A percentile compares a stretch with the other conserved stretches of the same genome.
Conservation (phyloP, 2,329 filamentous ascomycete genomes). For the Cercospora zeina region DNA sequence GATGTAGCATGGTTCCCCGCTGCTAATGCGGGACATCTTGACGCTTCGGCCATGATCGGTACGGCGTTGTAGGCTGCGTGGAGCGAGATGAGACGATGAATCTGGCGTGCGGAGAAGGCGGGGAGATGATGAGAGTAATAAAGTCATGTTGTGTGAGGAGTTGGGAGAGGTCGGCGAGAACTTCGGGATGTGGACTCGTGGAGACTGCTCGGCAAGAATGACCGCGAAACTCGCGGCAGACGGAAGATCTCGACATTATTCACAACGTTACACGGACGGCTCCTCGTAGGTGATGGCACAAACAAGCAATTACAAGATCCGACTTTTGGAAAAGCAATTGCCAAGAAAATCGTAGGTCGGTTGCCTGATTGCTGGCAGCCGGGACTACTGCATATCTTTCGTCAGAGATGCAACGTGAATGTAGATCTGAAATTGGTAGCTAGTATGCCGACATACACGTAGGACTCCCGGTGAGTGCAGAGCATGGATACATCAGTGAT, state of each 20-base stretch:
- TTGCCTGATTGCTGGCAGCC: too few species aligned
- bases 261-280: not conserved
- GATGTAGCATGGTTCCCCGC: conserved; percentile 23
- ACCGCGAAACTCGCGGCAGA: not conserved
- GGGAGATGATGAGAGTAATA: not conserved
- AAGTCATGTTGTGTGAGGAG: not conserved
- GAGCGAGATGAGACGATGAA: conserved; percentile 3
- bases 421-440: too few species aligned
- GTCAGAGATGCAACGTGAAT: not conserved
- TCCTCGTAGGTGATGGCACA: not conserved
- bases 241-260: not conserved
- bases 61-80: not conserved
- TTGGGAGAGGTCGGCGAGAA: not conserved
- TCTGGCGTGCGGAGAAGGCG: not conserved
- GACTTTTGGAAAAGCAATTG: not conserved
- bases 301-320: conserved; percentile 3
- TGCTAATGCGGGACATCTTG: conserved; percentile 14
- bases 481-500: too few species aligned
- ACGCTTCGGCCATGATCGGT: conserved; percentile 1
- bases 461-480: too few species aligned
- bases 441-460: too few species aligned
- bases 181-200: conserved; percentile 5
- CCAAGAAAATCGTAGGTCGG: too few species aligned
- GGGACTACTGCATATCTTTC: not conserved
- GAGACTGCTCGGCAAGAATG: conserved; percentile 6